A percentile compares a stretch with the other conserved stretches of the same genome.
These are phyloP conservation scores for Filobasidium uniguttulatum DNA, from an alignment of 1,284 basidiomycete species.

Conservation along the genomic window DNA sequence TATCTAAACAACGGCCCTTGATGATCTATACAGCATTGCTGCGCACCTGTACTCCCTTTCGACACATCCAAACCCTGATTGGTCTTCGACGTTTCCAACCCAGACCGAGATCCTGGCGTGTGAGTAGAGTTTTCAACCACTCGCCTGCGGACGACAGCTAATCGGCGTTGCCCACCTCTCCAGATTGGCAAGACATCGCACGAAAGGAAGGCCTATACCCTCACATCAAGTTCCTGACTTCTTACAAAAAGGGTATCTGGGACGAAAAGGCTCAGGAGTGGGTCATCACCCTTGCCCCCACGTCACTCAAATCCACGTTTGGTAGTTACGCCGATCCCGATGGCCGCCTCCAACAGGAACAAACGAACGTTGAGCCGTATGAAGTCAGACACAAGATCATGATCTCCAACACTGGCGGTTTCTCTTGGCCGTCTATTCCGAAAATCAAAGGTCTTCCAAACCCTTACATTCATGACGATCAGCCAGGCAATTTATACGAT, in stretches of 20 bases:
- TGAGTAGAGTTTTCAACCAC: slow-evolving; percentile 3
- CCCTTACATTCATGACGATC: too few relatives aligned
- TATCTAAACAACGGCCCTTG: too few relatives aligned
- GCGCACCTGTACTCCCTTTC: slow-evolving; percentile 18
- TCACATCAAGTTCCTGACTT: slow-evolving; percentile 6
- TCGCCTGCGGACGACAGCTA: too few relatives aligned
- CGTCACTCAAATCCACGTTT: too few relatives aligned
- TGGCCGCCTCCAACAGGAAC: neutral
- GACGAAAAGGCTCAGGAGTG: slow-evolving; percentile 2
- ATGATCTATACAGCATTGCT: slow-evolving; percentile 12
- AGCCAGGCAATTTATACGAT: too few relatives aligned
- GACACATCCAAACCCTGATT: slow-evolving; percentile 15
- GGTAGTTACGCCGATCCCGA: slow-evolving; percentile 5
- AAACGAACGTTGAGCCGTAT: neutral
- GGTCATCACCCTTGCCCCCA: neutral
- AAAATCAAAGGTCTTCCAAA: slow-evolving; percentile 16
- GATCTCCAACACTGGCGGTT: slow-evolving; percentile 19
- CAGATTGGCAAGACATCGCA: slow-evolving; percentile 11
- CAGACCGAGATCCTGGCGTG: slow-evolving; percentile 16
- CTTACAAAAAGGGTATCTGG: slow-evolving; percentile 9
- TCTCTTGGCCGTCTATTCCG: slow-evolving; percentile 15
- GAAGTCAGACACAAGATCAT: slow-evolving; percentile 12
- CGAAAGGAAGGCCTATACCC: slow-evolving; percentile 5
- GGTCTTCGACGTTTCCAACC: slow-evolving; percentile 16
- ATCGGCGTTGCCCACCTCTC: too few relatives aligned